Evolutionary conservation across 495 filamentous ascomycete species (phyloP).

Genomic region (Hyaloscypha hepaticicola): DNA sequence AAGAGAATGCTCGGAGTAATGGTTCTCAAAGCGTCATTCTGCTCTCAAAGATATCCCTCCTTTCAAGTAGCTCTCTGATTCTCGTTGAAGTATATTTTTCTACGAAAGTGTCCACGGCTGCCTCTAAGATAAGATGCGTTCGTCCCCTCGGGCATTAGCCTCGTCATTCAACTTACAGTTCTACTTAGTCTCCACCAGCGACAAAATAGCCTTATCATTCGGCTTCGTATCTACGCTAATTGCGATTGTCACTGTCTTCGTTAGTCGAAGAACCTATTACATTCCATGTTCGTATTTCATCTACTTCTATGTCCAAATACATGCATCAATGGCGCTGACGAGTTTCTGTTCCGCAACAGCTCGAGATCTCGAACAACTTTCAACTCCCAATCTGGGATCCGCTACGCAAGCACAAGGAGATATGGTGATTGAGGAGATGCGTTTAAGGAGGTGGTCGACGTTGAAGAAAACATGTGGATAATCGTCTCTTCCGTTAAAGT

Average conservation of each 20-base stretch:
- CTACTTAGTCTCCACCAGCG: conserved; percentile 22
- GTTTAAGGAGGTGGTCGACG: background rate
- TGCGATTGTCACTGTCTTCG: conserved; percentile 1
- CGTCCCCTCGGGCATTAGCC: background rate
- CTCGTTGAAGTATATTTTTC: no score
- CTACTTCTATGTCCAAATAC: background rate
- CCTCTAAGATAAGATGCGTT: conserved; percentile 1
- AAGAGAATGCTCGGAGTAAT: no score
- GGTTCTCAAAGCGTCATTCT: no score
- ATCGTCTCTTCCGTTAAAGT: no score
- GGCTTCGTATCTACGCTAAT: conserved; percentile 11
- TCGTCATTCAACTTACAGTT: background rate
- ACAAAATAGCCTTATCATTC: conserved; percentile 18
- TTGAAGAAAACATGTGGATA: no score
- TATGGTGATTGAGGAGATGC: background rate
- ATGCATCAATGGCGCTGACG: no score
- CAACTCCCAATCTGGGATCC: background rate
- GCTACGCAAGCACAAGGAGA: background rate
- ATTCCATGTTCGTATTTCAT: background rate
- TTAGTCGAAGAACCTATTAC: background rate
- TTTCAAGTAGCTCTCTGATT: no score
- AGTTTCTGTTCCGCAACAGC: background rate
- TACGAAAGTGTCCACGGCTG: no score
- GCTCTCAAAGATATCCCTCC: no score
- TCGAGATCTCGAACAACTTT: background rate